Evolutionary conservation across 176 grass and related monocot species (phyloP).

Genomic region (Otatea glauca): DNA sequence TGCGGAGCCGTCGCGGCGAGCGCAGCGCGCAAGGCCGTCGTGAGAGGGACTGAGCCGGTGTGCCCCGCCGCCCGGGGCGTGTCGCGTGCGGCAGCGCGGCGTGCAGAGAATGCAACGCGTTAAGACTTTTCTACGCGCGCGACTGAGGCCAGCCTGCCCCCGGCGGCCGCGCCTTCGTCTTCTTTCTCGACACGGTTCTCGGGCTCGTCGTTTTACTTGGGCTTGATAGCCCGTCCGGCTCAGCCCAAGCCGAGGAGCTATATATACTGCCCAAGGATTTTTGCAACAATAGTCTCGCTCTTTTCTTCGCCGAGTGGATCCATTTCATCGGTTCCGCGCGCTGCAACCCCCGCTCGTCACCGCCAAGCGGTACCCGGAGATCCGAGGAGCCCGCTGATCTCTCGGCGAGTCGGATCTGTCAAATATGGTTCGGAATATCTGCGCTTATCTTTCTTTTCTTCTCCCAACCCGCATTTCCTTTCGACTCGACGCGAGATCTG

Average conservation of each 20-base stretch:
- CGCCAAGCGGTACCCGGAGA: not conserved
- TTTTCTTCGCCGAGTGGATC: not conserved
- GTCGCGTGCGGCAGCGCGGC: no score
- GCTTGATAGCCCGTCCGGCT: not conserved
- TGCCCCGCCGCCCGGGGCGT: no score
- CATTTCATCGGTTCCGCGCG: not conserved
- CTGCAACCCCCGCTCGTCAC: not conserved
- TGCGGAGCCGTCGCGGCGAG: no score
- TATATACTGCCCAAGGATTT: not conserved
- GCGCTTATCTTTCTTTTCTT: not conserved
- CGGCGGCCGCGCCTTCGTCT: no score
- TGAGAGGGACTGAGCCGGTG: no score
- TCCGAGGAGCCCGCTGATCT: not conserved
- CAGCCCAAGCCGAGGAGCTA: no score
- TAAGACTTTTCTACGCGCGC: no score
- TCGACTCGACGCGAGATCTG: not conserved
- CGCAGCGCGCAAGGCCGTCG: no score
- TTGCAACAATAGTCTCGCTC: not conserved
- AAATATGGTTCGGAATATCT: not conserved
- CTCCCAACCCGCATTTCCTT: not conserved
- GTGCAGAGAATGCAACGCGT: not conserved
- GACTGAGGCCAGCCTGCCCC: no score
- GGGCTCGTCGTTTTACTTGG: not conserved
- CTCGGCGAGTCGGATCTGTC: not conserved
- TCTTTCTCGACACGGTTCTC: no score